Percentiles rank a stretch among this genome's conserved stretches.
These are phyloP conservation scores for Fusarium transvaalense DNA, from an alignment of 2,329 filamentous ascomycete genomes.

Conservation along the genomic window DNA sequence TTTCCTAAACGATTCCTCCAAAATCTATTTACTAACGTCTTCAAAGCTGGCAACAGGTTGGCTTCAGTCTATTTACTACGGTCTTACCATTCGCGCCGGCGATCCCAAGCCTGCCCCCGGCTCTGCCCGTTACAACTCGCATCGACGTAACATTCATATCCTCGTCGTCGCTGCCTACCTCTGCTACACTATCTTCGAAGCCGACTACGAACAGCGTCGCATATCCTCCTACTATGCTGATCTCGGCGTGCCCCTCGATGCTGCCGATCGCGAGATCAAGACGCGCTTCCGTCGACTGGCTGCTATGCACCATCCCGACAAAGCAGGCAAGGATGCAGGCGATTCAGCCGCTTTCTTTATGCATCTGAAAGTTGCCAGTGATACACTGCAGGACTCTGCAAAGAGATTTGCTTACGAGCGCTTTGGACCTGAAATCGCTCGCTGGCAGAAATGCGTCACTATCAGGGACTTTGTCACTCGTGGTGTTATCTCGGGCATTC, in stretches of 20 bases:
- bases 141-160: slow-evolving; percentile 86
- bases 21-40: slow-evolving; percentile 31
- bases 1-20: neutral
- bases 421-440: slow-evolving; percentile 79
- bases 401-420: slow-evolving; percentile 90
- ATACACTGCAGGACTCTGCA: slow-evolving; percentile 81
- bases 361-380: slow-evolving; percentile 83
- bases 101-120: slow-evolving; percentile 81
- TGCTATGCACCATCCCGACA: slow-evolving; percentile 85
- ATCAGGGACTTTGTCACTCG: slow-evolving; percentile 78
- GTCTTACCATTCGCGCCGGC: slow-evolving; percentile 89
- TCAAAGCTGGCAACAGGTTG: slow-evolving; percentile 80
- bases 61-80: slow-evolving; percentile 86
- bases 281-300: slow-evolving; percentile 84
- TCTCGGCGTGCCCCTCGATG: slow-evolving; percentile 76
- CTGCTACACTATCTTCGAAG: slow-evolving; percentile 91
- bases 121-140: slow-evolving; percentile 74
- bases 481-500: slow-evolving; percentile 69
- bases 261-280: slow-evolving; percentile 82
- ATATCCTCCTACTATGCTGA: slow-evolving; percentile 83
- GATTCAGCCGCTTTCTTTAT: slow-evolving; percentile 72
- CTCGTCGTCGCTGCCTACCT: slow-evolving; percentile 87
- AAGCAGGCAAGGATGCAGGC: slow-evolving; percentile 62
- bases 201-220: slow-evolving; percentile 81
- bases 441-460: slow-evolving; percentile 75